These are phyloP conservation scores for Rhynchosporium secalis DNA, from an alignment of 2,329 filamentous ascomycete genomes.

Conservation along the genomic window DNA sequence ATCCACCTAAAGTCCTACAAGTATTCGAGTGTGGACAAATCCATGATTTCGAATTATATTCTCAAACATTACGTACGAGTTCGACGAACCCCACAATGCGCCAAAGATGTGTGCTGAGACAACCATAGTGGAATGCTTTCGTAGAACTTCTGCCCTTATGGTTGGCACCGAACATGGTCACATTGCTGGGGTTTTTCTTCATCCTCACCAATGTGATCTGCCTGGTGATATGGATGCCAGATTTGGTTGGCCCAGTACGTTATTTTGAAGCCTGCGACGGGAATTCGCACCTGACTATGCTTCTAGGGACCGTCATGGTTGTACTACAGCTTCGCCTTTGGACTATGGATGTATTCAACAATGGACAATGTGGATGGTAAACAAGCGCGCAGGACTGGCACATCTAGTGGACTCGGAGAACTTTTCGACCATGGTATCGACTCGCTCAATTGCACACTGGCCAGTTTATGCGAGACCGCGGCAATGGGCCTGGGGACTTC, in stretches of 20 bases:
- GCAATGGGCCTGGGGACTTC: constrained; percentile 90
- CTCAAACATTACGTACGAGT: constrained; percentile 86
- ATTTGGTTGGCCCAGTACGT: constrained; percentile 83
- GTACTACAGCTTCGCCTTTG: constrained; percentile 93
- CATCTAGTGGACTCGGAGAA: constrained; percentile 91
- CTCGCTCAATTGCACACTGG: constrained; percentile 94
- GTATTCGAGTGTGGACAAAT: constrained; percentile 96
- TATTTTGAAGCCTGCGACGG: neutral
- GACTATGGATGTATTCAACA: constrained; percentile 97
- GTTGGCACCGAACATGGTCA: constrained; percentile 98
- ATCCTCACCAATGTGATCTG: constrained; percentile 78
- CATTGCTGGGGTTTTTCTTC: constrained; percentile 90
- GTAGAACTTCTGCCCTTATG: constrained; percentile 91
- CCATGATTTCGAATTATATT: constrained; percentile 88
- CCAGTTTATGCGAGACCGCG: constrained; percentile 84
- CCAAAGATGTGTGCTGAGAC: constrained; percentile 27
- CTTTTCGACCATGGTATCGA: constrained; percentile 99
- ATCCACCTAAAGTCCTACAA: constrained; percentile 93
- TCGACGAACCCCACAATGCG: constrained; percentile 6
- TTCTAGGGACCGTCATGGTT: constrained; percentile 82
- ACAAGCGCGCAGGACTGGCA: constrained; percentile 91
- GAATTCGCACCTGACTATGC: constrained; percentile 22
- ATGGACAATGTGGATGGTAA: constrained; percentile 99
- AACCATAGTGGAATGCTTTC: constrained; percentile 86
- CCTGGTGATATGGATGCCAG: constrained; percentile 79